Evolutionary conservation across 1,139 yeast genomes (phyloP).

Genomic region (Geotrichum europaeum): DNA sequence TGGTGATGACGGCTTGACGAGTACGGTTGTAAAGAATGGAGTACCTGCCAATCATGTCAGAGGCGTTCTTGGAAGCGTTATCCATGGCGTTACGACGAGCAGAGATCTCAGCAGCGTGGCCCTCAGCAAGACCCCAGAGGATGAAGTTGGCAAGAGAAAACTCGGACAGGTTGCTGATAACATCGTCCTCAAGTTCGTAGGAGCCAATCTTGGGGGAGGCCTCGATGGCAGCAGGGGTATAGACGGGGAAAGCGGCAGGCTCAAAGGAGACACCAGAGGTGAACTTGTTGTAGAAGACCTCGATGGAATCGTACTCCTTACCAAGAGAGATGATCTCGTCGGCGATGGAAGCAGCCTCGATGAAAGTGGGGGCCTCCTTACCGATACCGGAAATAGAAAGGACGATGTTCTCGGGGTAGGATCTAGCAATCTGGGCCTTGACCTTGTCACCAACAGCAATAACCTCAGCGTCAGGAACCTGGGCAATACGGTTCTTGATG

Average conservation of each 20-base stretch:
- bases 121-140: constrained; percentile 91
- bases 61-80: constrained; percentile 98
- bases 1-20: constrained; percentile 99
- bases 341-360: constrained; percentile 82
- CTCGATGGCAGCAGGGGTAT: constrained; percentile 65
- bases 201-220: constrained; percentile 81
- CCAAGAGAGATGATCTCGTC: constrained; percentile 65
- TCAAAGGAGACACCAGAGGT: constrained; percentile 84
- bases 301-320: constrained; percentile 62
- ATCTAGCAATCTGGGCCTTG: constrained; percentile 81
- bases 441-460: constrained; percentile 93
- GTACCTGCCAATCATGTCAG: constrained; percentile 95
- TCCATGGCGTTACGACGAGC: constrained; percentile 99
- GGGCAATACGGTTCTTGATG: constrained; percentile 63
- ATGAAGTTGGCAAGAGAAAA: constrained; percentile 87
- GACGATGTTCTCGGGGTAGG: constrained; percentile 56
- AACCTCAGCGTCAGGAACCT: constrained; percentile 66
- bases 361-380: constrained; percentile 92
- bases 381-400: constrained; percentile 86
- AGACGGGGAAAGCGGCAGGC: constrained; percentile 67
- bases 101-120: constrained; percentile 95
- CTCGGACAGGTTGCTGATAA: constrained; percentile 53
- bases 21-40: constrained; percentile 98
- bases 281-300: constrained; percentile 82
- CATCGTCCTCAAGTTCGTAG: constrained; percentile 75